These are phyloP conservation scores for Fraxinus floribunda DNA, from an alignment of 305 asterid species.

Conservation along the genomic window DNA sequence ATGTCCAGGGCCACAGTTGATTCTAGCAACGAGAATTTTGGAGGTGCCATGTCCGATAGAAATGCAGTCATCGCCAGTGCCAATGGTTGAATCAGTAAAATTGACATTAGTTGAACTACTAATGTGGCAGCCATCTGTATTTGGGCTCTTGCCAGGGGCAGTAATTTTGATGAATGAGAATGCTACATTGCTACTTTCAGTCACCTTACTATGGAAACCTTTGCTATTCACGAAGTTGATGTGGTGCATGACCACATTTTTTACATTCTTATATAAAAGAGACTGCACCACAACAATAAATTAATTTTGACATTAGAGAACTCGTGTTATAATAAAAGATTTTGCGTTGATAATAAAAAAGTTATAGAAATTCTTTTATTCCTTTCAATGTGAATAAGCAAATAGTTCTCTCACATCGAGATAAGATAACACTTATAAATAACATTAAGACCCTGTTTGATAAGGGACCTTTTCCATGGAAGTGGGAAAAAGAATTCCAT, in stretches of 20 bases:
- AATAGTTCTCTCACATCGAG: too few relatives aligned
- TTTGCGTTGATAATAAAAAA: too few relatives aligned
- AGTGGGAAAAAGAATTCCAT: too few relatives aligned
- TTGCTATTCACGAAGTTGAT: slow-evolving; percentile 48
- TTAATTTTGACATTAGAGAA: not conserved
- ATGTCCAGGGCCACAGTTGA: slow-evolving; percentile 80
- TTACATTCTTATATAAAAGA: slow-evolving; percentile 31
- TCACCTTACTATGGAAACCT: slow-evolving; percentile 63
- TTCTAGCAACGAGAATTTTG: slow-evolving; percentile 23
- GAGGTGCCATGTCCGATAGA: slow-evolving; percentile 57
- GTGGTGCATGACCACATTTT: slow-evolving; percentile 23
- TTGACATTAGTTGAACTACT: slow-evolving; percentile 38
- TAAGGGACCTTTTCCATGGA: too few relatives aligned
- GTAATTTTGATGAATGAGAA: slow-evolving; percentile 34
- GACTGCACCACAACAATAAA: slow-evolving; percentile 29
- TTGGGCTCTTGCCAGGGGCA: slow-evolving; percentile 70
- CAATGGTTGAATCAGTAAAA: slow-evolving; percentile 39
- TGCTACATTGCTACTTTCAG: slow-evolving; percentile 28
- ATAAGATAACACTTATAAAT: too few relatives aligned
- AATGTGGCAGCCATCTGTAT: slow-evolving; percentile 71
- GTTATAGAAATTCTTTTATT: too few relatives aligned
- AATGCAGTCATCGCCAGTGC: slow-evolving; percentile 77
- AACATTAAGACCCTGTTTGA: too few relatives aligned
- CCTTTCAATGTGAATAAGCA: too few relatives aligned
- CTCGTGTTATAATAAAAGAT: too few relatives aligned